Base-by-base conservation (phyloP, 768 basidiomycete species). In the Cubamyces sp. region DNA sequence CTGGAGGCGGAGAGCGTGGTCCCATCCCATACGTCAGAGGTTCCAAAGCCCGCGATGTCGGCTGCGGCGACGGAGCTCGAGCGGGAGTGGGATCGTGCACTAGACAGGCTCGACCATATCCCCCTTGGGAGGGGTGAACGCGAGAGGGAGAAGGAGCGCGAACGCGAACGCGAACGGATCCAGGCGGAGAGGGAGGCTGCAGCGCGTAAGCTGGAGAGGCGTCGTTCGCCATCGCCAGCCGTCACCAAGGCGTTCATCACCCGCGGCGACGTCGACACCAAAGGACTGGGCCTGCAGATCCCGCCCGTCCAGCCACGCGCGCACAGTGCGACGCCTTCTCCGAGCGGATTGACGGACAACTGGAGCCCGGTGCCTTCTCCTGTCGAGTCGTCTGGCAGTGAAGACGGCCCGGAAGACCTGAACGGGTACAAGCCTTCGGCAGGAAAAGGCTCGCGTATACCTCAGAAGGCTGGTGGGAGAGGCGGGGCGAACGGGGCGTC, bases 401-500 rank as follows among this genome's bases (percentile, higher is more conserved):
- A 80, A 16, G 82, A 79, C 12, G 77, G 76, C 3, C 84, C 84
- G 1, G 84, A 85, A 67, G 84, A 85, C 28, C 75, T 74, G 39
- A 64, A 53, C 16, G 75, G 77, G 16, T 71, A 53, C 59, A 48
- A 55, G 61, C 62, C 70, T 23, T 73, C 64, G 54, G 50, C 64
- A 7, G 5, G 64, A 57, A 43, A 62, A 60, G 54, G 34, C 4
- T 39, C 50, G 50, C 57, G 62, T 48, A 63, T 61, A 11, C 55
- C 7, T 61, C 58, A 40, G 60, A 72, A 68, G 47, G 65, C 60
- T 53, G 60, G 67, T 34, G 66, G 70, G 18, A 60, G 53, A 23
- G 26, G 51, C 6, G 55, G 30, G n/a, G 23, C 23, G 28, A 57
- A 53, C 26, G 61, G 50, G 11, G 30, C 26, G 6, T 57, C 49